Evolutionary conservation across 495 filamentous ascomycete species (phyloP).

Genomic region (Lophiostoma macrostomum): DNA sequence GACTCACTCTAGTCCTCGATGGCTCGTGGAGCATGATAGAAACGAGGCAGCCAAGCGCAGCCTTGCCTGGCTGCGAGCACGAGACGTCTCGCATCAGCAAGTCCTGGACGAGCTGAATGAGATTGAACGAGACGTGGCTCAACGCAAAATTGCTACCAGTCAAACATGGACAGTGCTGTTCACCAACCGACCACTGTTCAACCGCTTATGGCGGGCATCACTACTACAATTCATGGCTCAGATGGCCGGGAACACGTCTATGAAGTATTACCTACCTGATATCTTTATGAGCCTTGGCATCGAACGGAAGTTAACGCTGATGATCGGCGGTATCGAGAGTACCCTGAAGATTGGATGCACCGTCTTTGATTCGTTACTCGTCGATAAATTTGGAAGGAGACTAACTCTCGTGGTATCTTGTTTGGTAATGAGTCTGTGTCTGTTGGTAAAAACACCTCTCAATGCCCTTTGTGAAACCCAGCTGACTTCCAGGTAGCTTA

Average conservation of each 20-base stretch:
- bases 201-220: slow-evolving; percentile 39
- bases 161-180: slow-evolving; percentile 28
- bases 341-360: slow-evolving; percentile 53
- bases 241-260: slow-evolving; percentile 53
- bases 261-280: slow-evolving; percentile 55
- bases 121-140: slow-evolving; percentile 22
- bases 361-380: slow-evolving; percentile 50
- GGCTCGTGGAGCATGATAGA: slow-evolving; percentile 49
- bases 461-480: not conserved
- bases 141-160: slow-evolving; percentile 12
- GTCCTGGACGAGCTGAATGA: slow-evolving; percentile 19
- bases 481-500: slow-evolving; percentile 45
- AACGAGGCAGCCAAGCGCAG: slow-evolving; percentile 40
- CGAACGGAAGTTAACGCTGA: slow-evolving; percentile 43
- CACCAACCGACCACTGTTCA: slow-evolving; percentile 29
- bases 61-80: slow-evolving; percentile 45
- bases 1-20: slow-evolving; percentile 31
- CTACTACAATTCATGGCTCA: slow-evolving; percentile 55
- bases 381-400: slow-evolving; percentile 48
- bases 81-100: slow-evolving; percentile 1
- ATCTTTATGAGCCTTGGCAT: slow-evolving; percentile 50
- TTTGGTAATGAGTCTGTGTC: slow-evolving; percentile 46
- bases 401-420: slow-evolving; percentile 46
- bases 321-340: slow-evolving; percentile 51
- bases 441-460: slow-evolving; percentile 44